Evolutionary conservation across 306 rosid species (phyloP).

Genomic region (Pterocarpus santalinus): DNA sequence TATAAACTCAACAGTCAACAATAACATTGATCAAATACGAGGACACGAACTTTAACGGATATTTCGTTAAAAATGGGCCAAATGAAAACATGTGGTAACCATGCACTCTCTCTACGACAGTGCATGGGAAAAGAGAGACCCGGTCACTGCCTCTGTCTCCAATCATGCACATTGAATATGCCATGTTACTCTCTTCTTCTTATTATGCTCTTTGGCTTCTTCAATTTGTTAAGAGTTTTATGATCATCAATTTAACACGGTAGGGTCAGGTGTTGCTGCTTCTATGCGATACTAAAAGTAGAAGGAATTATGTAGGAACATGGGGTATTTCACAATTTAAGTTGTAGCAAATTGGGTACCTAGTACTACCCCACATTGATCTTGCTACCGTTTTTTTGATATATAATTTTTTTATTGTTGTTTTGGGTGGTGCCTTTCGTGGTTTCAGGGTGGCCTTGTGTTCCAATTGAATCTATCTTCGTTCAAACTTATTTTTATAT

Average conservation of each 20-base stretch:
- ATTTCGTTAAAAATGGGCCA: slow-evolving; percentile 46
- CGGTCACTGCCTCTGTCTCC: slow-evolving; percentile 55
- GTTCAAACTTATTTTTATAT: background rate
- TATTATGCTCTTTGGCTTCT: background rate
- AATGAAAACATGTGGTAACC: slow-evolving; percentile 60
- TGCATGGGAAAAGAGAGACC: slow-evolving; percentile 47
- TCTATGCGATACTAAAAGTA: background rate
- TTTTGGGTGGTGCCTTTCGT: slow-evolving; percentile 40
- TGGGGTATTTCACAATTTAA: slow-evolving; percentile 3
- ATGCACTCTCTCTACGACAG: slow-evolving; percentile 25
- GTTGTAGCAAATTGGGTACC: slow-evolving; percentile 29
- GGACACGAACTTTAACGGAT: slow-evolving; percentile 51
- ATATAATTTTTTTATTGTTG: background rate
- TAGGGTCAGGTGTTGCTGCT: slow-evolving; percentile 10
- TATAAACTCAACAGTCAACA: background rate
- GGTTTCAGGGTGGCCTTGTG: slow-evolving; percentile 50
- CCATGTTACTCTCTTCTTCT: slow-evolving; percentile 43
- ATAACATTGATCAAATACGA: slow-evolving; percentile 7
- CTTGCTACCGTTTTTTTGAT: slow-evolving; percentile 13
- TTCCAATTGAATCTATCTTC: slow-evolving; percentile 49
- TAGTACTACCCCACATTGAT: slow-evolving; percentile 33
- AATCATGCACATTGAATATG: slow-evolving; percentile 25
- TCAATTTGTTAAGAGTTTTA: slow-evolving; percentile 3
- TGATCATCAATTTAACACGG: background rate
- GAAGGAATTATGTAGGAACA: background rate